Evolutionary conservation across 1,284 basidiomycete genomes (phyloP), one percentile per base, ranked within the genome.

Genomic region (Ceratobasidium theobromae): DNA sequence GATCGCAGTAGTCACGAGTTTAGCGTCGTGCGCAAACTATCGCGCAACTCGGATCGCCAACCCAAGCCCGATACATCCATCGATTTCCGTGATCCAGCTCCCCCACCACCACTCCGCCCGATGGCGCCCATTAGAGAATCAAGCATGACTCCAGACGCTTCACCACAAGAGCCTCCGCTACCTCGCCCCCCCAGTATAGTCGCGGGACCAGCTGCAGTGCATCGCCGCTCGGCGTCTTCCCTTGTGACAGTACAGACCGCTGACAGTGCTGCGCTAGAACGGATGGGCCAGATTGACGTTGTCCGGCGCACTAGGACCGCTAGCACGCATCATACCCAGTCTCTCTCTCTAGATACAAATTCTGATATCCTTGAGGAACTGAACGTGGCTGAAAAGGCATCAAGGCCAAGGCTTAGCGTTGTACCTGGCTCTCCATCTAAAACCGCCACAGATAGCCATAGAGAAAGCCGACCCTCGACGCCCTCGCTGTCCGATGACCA

Each of bases 81-180:
- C 14, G 84, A 87, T 28, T 83, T 90, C 73, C 82, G 87, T 41
- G 89, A 91, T 74, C 88, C 88, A 1, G 86, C 85, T 68, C 86
- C 88, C 1, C 82, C 82, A 4, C 88, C 89, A 1, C 78, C 79
- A 11, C 78, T 90, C 12, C 75, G 78, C 25, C 75, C 82, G 1
- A 85, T 87, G 69, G 45, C 43, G 54, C 35, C 69, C 30, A 33
- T 69, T 69, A 65, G 71, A 69, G 68, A 74, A 72, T 43, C 73
- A 72, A 73, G 66, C 71, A 53, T 73, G 71, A 51, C 69, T 68
- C 30, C 69, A 58, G 18, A 73, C 53, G 69, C 67, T 69, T 45
- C 73, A 70, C 60, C 66, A 43, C 72, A 70, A 23, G 76, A 74
- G 79, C 82, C 66, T 80, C 78, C 41, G 23, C 45, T 45, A n/a